phyloP scores from a whole-genome alignment of 2,329 filamentous ascomycete species.

The Microdochium trichocladiopsis region DNA sequence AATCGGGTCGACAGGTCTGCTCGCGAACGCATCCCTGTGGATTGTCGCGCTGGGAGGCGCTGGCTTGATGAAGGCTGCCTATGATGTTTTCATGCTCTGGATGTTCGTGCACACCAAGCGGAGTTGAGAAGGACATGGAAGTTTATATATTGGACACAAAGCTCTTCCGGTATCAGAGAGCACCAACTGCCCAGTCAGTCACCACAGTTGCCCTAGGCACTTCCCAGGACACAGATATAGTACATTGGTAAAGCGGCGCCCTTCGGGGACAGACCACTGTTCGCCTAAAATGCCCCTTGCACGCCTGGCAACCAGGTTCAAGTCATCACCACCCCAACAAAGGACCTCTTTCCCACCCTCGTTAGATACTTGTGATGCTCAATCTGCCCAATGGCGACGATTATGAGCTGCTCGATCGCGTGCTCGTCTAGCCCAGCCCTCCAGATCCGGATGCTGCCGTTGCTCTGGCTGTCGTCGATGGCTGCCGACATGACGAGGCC shows the following conservation, averaged over 20 bases:
- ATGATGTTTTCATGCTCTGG: conserved; percentile 23
- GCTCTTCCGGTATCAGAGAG: neutral
- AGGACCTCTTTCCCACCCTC: neutral
- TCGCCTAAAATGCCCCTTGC: neutral
- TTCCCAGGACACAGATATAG: too few species aligned
- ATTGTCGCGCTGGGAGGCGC: conserved; percentile 41
- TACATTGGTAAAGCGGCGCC: neutral
- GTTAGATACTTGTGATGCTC: neutral
- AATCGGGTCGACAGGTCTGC: conserved; percentile 36
- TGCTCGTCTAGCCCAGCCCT: neutral
- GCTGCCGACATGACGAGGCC: neutral
- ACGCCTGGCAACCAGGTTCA: neutral
- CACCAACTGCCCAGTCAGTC: neutral
- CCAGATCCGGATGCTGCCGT: neutral
- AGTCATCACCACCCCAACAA: neutral
- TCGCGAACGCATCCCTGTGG: conserved; percentile 32
- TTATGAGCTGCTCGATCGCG: neutral
- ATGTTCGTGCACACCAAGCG: neutral
- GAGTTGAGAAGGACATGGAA: neutral
- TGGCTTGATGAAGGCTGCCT: conserved; percentile 36
- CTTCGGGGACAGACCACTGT: neutral
- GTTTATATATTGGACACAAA: neutral
- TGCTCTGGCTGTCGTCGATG: neutral
- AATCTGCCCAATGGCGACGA: neutral
- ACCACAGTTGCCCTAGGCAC: too few species aligned